A percentile compares a stretch with the other conserved stretches of the same genome.
Conservation (phyloP, 805 yeast genomes). For the Teunomyces lycoperdinae region DNA sequence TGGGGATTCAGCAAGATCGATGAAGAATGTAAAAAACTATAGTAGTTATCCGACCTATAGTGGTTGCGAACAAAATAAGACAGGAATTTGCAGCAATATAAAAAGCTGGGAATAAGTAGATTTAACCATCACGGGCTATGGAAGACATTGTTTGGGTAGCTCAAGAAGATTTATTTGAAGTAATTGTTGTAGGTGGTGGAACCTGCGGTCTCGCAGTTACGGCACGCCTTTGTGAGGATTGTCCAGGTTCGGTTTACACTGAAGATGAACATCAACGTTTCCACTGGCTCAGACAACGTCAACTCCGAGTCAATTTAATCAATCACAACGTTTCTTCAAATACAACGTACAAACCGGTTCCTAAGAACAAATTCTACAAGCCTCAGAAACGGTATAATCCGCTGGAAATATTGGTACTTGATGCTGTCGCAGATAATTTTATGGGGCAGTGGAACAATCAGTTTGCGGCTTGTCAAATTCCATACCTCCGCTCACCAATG, state of each 20-base stretch:
- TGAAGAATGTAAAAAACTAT: neutral
- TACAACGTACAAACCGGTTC: conserved; percentile 10
- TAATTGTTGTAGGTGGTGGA: conserved; percentile 45
- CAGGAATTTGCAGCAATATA: neutral
- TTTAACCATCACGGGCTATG: neutral
- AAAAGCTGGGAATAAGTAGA: neutral
- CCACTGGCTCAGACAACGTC: conserved; percentile 41
- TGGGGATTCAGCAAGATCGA: too few species aligned
- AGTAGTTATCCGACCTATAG: conserved; percentile 5
- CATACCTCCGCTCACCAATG: conserved; percentile 45
- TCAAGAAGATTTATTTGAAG: conserved; percentile 28
- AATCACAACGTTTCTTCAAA: conserved; percentile 13
- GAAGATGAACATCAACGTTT: conserved; percentile 47
- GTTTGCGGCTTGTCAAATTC: conserved; percentile 40
- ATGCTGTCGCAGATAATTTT: conserved; percentile 29
- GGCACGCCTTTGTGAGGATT: conserved; percentile 40
- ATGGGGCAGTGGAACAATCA: conserved; percentile 46
- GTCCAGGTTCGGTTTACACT: conserved; percentile 43
- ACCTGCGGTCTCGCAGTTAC: conserved; percentile 43
- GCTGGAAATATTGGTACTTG: conserved; percentile 35
- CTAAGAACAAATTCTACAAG: conserved; percentile 7
- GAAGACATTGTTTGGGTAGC: conserved; percentile 7
- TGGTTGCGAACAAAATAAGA: conserved; percentile 3
- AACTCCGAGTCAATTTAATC: conserved; percentile 24
- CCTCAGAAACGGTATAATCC: conserved; percentile 18